A percentile compares a stretch with the other conserved stretches of the same genome.
Conservation (phyloP, 1,284 basidiomycete species). For the Trametes sp. region DNA sequence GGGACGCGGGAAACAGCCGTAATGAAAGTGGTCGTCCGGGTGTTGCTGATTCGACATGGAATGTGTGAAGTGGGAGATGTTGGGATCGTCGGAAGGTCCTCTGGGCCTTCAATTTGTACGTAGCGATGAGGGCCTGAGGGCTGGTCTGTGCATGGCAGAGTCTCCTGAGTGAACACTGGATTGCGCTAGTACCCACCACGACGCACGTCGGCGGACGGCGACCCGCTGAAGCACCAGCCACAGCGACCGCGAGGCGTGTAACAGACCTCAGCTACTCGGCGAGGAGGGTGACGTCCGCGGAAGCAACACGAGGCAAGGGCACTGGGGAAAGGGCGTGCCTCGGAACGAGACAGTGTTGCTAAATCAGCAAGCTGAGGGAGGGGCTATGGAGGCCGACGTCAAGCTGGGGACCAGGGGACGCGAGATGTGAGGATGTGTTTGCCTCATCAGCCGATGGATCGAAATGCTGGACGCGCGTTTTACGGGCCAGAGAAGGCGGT, state of each 20-base stretch:
- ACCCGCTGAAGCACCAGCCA: conserved; percentile 15
- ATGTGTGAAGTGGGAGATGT: conserved; percentile 42
- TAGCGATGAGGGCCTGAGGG: conserved; percentile 20
- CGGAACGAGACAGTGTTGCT: conserved; percentile 22
- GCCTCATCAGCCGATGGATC: conserved; percentile 24
- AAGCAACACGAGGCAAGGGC: conserved; percentile 30
- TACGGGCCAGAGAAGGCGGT: conserved; percentile 21
- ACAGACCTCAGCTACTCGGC: conserved; percentile 21
- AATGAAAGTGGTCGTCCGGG: conserved; percentile 44
- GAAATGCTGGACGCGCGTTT: conserved; percentile 29
- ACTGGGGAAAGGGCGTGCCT: conserved; percentile 32
- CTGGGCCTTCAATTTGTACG: conserved; percentile 42
- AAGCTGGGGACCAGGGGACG: conserved; percentile 23
- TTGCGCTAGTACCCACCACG: conserved; percentile 17
- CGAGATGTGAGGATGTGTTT: conserved; percentile 19
- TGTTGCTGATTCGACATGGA: conserved; percentile 44
- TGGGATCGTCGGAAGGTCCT: conserved; percentile 42
- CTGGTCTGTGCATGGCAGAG: conserved; percentile 26
- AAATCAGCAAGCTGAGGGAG: conserved; percentile 21
- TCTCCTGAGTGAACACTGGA: conserved; percentile 24
- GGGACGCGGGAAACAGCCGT: conserved; percentile 43
- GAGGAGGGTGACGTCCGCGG: conserved; percentile 26
- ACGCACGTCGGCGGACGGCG: conserved; percentile 25
- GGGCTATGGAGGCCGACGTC: conserved; percentile 28
- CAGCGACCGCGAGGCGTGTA: conserved; percentile 22